Evolutionary conservation across 352 stramenopile genomes (phyloP), one percentile per base, ranked within the genome.

Genomic region (Phytophthora meadii): DNA sequence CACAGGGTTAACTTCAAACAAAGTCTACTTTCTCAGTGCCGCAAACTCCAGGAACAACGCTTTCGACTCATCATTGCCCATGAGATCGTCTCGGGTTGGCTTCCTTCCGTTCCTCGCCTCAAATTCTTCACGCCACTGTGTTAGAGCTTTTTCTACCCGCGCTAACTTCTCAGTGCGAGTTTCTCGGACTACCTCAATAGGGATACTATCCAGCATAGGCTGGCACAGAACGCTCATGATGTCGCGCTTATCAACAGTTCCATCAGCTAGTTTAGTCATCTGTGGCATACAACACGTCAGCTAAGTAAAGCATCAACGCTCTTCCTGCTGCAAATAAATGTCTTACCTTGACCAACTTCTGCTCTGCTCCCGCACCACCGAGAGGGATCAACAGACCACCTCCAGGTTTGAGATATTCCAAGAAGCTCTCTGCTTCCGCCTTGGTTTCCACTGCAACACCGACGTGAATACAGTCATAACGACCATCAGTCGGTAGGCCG

Each of bases 171-270:
- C 74, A 0, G 74, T 25, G 8, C 82, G 83, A 24, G 79, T 90
- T 50, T 95, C 81, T 4, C 57, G 70, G 6, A 81, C 60, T 47
- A 84, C 32, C 4, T 77, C 57, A 1, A 89, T 72, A 0, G 87
- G 84, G 4, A 81, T 61, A 15, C 60, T 72, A 60, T 91, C 76
- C 11, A 94, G 65, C 62, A 95, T 89, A 1, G 88, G 88, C 54
- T 95, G 88, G 22, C 88, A 95, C 24, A 95, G 68, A 40, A 95
- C 88, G 54, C 83, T 93, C 86, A 95, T 94, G 41, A 95, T 59
- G 46, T 92, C 86, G 5, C 76, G 54, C 45, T 92, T 94, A 22
- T 78, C 68, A 5, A 92, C 76, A 6, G 73, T 73, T 22, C 83
- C 82, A 52, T 90, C 66, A 8, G 25, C 32, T 54, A 74, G 61